Evolutionary conservation across 2,329 filamentous ascomycete genomes (phyloP), one percentile per base, ranked within the genome.

Genomic region (Colletotrichum sp.): DNA sequence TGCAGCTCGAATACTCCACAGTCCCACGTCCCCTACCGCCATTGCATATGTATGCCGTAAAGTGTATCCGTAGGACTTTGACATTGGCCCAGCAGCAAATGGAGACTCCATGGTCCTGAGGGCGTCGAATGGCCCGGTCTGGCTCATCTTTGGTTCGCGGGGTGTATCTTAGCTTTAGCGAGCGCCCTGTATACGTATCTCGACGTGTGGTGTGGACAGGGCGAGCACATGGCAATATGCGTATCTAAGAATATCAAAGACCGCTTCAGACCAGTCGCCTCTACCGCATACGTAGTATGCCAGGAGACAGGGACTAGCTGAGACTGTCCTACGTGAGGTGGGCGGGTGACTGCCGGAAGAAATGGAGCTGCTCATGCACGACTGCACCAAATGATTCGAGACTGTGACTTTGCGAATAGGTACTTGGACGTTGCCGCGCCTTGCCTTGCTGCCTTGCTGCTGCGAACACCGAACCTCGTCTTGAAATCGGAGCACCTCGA

Each of bases 281-380:
- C 18, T 28, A n/a, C 43, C 18, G 43, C 43, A 48, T n/a, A 48
- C 43, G 18, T 48, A 48, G 43, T 48, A 48, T 74, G 57, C 57
- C 38, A 34, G 34, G 57, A 75, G 66, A 34, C 71, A 52, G 69
- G 68, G 68, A 48, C 69, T 68, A 64, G 57, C 63, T 60, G 71
- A 68, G 34, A 73, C 64, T 30, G 64, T 75, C 61, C 32, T 72
- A 67, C 73, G 55, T 75, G 69, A 67, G 69, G 55, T 75, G 69
- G 69, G 63, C 69, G 48, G 61, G 38, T 72, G 63, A 75, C 72
- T 68, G 57, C 64, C 63, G 57, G 69, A 38, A 72, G 69, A 68
- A 52, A 75, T 57, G 73, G 69, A 63, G 64, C 73, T 72, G 32
- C 64, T 72, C 52, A 67, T 64, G 55, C 61, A 58, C 21, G 63